Base-by-base conservation (phyloP, 805 yeast genomes). In the Candida takata region DNA sequence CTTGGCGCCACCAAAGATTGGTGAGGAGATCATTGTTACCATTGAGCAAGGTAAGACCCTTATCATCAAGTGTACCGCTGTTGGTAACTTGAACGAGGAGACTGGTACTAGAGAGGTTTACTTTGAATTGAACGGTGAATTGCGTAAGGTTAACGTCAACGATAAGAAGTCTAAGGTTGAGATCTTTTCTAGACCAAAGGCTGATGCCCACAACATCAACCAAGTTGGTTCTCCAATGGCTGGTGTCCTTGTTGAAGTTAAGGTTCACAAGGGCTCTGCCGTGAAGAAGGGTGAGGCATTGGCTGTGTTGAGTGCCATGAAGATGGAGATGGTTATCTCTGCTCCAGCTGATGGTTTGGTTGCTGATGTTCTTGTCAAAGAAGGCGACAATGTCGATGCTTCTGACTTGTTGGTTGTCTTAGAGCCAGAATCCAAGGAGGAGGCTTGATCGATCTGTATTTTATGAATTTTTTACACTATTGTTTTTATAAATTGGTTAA, bases 191-290 rank as follows among this genome's bases (percentile, higher is more conserved):
- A 80, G 95, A 59, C 84, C 90, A 49, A 92, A 90, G 73, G 97
- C 97, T 38, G 86, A 83, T 50, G 70, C 82, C 13, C 79, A 77
- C 57, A 84, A 85, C 61, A 85, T 94, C 41, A 82, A 79, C 56
- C 96, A 92, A 51, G 80, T 92, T 44, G 97, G 97, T 51, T 95
- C 98, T 6, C 98, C 98, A 64, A 90, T 90, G 97, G 95, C 97
- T 28, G 98, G 98, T 69, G 97, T 88, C 46, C 85, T 90, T 43
- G 85, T 90, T 46, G 98, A 92, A 65, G 84, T 88, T 36, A 84
- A 95, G 57, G 86, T 87, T 45, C 84, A 86, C 69, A 75, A 77
- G 49, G 95, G 94, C 42, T 72, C 79, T 35, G 82, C 81, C 47
- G 95, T 92, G 47, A 86, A 85, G 75, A 90, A 90, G 76, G 98